phyloP scores from a whole-genome alignment of 495 filamentous ascomycete genomes.

The Amniculicola lignicola region DNA sequence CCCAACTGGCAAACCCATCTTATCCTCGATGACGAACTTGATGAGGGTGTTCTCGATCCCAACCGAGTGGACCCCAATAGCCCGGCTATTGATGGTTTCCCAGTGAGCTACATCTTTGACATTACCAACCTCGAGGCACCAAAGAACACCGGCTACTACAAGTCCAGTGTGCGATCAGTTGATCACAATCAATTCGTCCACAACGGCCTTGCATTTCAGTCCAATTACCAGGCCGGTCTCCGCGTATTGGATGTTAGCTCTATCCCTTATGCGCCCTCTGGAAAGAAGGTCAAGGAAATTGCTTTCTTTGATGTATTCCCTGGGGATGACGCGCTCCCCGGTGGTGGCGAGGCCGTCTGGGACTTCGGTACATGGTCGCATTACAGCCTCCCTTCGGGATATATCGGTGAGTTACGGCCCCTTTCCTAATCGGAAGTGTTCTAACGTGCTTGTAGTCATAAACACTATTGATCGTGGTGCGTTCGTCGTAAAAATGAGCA shows the following conservation, averaged over 20 bases:
- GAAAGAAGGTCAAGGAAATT: constrained; percentile 49
- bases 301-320: constrained; percentile 60
- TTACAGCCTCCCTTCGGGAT: constrained; percentile 55
- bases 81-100: constrained; percentile 25
- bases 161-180: constrained; percentile 48
- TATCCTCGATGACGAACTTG: constrained; percentile 59
- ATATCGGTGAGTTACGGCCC: no score
- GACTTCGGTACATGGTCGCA: constrained; percentile 53
- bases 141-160: constrained; percentile 54
- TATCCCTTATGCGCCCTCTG: constrained; percentile 53
- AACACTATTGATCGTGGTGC: constrained; percentile 59
- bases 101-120: constrained; percentile 37
- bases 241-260: constrained; percentile 54
- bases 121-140: constrained; percentile 31
- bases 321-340: constrained; percentile 50
- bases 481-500: constrained; percentile 16
- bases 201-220: constrained; percentile 53
- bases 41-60: constrained; percentile 47
- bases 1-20: constrained; percentile 52
- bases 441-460: no score
- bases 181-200: constrained; percentile 62
- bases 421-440: no score
- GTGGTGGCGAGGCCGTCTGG: constrained; percentile 51
- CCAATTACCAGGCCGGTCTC: constrained; percentile 57
- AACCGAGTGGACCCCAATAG: constrained; percentile 30